These are phyloP conservation scores for Fusarium sp. DNA, from an alignment of 2,329 filamentous ascomycete genomes.

Conservation along the genomic window DNA sequence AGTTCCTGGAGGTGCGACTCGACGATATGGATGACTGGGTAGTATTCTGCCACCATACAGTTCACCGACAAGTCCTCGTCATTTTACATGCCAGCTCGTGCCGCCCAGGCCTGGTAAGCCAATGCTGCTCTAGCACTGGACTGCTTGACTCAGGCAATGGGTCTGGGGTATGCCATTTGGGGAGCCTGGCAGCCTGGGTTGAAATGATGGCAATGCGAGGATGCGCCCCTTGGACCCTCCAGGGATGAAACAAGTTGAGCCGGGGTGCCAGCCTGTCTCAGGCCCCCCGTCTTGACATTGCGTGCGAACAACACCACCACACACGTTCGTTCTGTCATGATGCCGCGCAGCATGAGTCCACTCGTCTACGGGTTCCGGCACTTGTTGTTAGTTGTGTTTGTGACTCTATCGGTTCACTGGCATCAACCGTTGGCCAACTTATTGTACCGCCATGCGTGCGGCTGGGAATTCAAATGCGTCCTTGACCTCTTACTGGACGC, in stretches of 20 bases:
- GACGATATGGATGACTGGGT: not conserved
- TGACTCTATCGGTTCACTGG: not conserved
- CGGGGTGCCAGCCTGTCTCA: slow-evolving; percentile 24
- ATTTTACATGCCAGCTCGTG: slow-evolving; percentile 30
- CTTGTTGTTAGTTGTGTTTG: not conserved
- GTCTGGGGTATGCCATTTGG: slow-evolving; percentile 40
- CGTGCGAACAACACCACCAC: not conserved
- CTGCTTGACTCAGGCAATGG: slow-evolving; percentile 34
- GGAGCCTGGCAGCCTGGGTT: slow-evolving; percentile 2
- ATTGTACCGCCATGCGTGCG: not conserved
- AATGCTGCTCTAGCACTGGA: slow-evolving; percentile 5
- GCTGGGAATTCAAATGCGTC: not conserved
- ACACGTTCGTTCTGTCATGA: not conserved
- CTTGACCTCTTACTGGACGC: slow-evolving; percentile 7
- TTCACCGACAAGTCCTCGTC: slow-evolving; percentile 33
- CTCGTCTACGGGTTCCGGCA: not conserved
- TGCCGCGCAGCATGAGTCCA: not conserved
- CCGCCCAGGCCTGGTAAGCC: slow-evolving; percentile 7
- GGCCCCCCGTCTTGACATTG: slow-evolving; percentile 1
- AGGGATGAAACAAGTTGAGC: slow-evolving; percentile 40
- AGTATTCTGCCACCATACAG: not conserved
- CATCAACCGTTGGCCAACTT: not conserved
- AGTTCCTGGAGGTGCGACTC: not conserved
- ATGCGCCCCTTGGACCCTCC: slow-evolving; percentile 16
- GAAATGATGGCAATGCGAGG: slow-evolving; percentile 28